Conservation (phyloP, 768 basidiomycete genomes). For the Coprinopsis strossmayeri region DNA sequence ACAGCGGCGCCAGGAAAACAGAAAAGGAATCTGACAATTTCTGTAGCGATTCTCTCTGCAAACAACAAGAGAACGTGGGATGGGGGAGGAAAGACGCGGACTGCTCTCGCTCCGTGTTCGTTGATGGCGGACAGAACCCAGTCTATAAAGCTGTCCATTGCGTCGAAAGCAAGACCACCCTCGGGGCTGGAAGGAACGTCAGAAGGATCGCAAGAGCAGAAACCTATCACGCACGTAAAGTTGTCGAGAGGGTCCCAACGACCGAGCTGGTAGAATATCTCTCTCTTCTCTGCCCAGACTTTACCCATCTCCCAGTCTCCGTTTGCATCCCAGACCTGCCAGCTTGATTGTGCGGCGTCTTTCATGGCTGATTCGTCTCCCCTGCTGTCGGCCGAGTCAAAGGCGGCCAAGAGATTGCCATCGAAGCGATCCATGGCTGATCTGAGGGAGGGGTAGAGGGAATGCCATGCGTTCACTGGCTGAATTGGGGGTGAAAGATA, state of each 20-base stretch:
- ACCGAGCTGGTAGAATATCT: slow-evolving; percentile 84
- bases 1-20: not conserved
- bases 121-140: slow-evolving; percentile 56
- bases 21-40: slow-evolving; percentile 48
- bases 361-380: slow-evolving; percentile 73
- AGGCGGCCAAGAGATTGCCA: slow-evolving; percentile 75
- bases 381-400: slow-evolving; percentile 78
- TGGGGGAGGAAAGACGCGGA: slow-evolving; percentile 77
- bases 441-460: slow-evolving; percentile 58
- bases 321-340: slow-evolving; percentile 65
- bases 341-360: slow-evolving; percentile 76
- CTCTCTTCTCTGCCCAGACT: slow-evolving; percentile 93
- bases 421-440: slow-evolving; percentile 87
- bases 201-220: slow-evolving; percentile 1
- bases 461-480: slow-evolving; percentile 64
- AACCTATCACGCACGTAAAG: slow-evolving; percentile 52
- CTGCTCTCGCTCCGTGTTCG: slow-evolving; percentile 75
- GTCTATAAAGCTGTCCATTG: slow-evolving; percentile 90
- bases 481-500: slow-evolving; percentile 70
- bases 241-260: slow-evolving; percentile 81
- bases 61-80: slow-evolving; percentile 77
- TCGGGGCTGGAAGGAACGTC: slow-evolving; percentile 33
- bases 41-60: slow-evolving; percentile 75
- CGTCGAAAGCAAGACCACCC: slow-evolving; percentile 72
- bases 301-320: slow-evolving; percentile 89